Percentiles rank a stretch among this genome's conserved stretches.
These are phyloP conservation scores for Blastobotrys petasosporus DNA, from an alignment of 1,139 yeast species.

Conservation along the genomic window DNA sequence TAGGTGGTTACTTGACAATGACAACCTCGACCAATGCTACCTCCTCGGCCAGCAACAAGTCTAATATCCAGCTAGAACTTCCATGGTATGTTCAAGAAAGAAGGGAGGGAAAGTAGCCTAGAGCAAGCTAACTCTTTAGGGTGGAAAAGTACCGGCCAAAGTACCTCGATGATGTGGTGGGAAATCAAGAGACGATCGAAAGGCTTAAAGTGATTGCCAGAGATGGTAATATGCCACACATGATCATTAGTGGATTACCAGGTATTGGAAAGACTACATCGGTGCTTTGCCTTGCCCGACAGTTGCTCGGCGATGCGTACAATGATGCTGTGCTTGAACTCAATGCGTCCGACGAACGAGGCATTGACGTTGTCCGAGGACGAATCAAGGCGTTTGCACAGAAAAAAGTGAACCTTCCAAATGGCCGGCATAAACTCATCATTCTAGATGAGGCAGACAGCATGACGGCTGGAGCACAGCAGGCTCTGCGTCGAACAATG, in stretches of 20 bases:
- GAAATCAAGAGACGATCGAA: conserved; percentile 85
- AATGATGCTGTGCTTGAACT: conserved; percentile 83
- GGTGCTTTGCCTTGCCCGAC: conserved; percentile 82
- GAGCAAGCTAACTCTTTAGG: conserved; percentile 38
- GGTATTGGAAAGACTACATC: conserved; percentile 98
- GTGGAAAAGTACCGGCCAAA: conserved; percentile 93
- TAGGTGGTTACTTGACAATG: not conserved
- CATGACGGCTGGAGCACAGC: conserved; percentile 99
- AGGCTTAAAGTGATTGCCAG: conserved; percentile 75
- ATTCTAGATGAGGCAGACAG: conserved; percentile 95
- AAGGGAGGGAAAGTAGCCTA: not conserved
- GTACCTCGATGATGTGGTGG: conserved; percentile 76
- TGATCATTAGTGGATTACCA: conserved; percentile 90
- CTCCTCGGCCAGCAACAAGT: not conserved
- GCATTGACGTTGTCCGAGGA: conserved; percentile 89
- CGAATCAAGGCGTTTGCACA: conserved; percentile 94
- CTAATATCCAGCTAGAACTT: conserved; percentile 20
- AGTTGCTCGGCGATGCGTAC: conserved; percentile 63
- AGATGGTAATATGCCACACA: conserved; percentile 96
- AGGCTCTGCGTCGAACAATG: conserved; percentile 95
- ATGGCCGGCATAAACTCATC: conserved; percentile 78
- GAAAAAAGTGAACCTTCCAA: conserved; percentile 70
- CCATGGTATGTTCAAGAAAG: conserved; percentile 20
- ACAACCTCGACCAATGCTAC: not conserved
- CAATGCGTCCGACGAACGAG: conserved; percentile 95